Evolutionary conservation across 345 rosid species (phyloP), one percentile per base, ranked within the genome.

Genomic region (Citrus inodora): DNA sequence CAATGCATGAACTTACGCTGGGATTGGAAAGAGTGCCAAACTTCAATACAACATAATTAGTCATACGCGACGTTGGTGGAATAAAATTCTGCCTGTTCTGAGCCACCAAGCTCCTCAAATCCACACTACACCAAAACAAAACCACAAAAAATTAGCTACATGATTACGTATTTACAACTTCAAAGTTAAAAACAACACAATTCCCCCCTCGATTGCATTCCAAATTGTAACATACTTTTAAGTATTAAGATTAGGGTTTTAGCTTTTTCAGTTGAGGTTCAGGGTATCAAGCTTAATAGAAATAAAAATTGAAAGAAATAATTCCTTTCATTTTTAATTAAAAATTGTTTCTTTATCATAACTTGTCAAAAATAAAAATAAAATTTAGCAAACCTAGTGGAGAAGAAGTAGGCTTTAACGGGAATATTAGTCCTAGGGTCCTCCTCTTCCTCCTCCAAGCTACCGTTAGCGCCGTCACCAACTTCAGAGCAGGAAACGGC

Each of bases 51-150:
- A 88, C 91, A 61, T 94, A 94, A 78, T 95, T 95, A 69, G 98
- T 93, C 93, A 91, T 92, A 51, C 98, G 92, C 1, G 98, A 95
- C 0, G 99, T 80, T 1, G 97, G 94, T 2, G 93, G 99, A 74
- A 95, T 91, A 69, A 89, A 92, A 83, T 90, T 95, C 78, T 83
- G 89, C 75, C 82, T 92, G 90, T 93, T 95, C 84, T 87, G 91
- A 71, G 91, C 98, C 86, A 91, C 87, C 80, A 95, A 86, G 82
- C 95, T 73, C 85, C 83, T 92, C 94, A 95, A 90, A 86, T 95
- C 94, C 87, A 95, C 98, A 78, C 99, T 95, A 88, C 79, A 80
- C 33, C 40, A 71, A 33, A 14, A 73, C 22, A 71, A 22, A 37
- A 7, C 17, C 6, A 24, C 30, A 73, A 67, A 80, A 9, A 30